Conservation (phyloP, 2,329 filamentous ascomycete species). For the Colletotrichum sp. region DNA sequence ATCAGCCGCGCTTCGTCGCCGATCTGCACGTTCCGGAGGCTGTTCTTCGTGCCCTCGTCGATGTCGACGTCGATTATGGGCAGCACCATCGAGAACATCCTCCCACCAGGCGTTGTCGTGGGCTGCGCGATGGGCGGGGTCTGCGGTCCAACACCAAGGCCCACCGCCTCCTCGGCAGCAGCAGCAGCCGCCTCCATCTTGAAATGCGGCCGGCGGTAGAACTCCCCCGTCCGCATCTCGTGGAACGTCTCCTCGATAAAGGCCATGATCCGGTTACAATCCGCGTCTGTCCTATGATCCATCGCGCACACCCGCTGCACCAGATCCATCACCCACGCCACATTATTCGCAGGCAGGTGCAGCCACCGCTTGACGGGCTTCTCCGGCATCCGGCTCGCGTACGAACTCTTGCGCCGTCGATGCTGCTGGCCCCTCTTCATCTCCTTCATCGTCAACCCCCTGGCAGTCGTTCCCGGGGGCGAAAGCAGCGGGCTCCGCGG, state of each 20-base stretch:
- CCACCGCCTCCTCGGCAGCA: not conserved
- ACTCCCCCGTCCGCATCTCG: constrained; percentile 19
- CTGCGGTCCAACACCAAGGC: not conserved
- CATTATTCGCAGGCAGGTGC: constrained; percentile 22
- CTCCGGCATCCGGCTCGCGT: not conserved
- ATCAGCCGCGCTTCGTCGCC: constrained; percentile 1
- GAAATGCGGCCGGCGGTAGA: constrained; percentile 22
- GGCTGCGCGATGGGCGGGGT: not conserved
- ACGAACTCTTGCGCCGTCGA: constrained; percentile 8
- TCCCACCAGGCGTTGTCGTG: not conserved
- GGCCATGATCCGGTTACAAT: constrained; percentile 17
- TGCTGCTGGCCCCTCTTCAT: not conserved
- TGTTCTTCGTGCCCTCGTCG: constrained; percentile 16
- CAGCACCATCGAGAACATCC: constrained; percentile 21
- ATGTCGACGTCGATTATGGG: constrained; percentile 23
- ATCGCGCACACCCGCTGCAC: constrained; percentile 21
- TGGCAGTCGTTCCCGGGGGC: not conserved
- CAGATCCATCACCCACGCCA: constrained; percentile 23
- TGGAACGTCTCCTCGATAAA: constrained; percentile 23
- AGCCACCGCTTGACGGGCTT: constrained; percentile 21
- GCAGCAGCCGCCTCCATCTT: not conserved
- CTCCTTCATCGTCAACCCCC: not conserved
- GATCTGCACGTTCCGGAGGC: constrained; percentile 14
- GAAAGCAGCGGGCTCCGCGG: not conserved
- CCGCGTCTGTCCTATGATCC: constrained; percentile 13